Evolutionary conservation across 176 grass and related monocot species (phyloP), one percentile per base, ranked within the genome.

Genomic region (Eleusine coracana): DNA sequence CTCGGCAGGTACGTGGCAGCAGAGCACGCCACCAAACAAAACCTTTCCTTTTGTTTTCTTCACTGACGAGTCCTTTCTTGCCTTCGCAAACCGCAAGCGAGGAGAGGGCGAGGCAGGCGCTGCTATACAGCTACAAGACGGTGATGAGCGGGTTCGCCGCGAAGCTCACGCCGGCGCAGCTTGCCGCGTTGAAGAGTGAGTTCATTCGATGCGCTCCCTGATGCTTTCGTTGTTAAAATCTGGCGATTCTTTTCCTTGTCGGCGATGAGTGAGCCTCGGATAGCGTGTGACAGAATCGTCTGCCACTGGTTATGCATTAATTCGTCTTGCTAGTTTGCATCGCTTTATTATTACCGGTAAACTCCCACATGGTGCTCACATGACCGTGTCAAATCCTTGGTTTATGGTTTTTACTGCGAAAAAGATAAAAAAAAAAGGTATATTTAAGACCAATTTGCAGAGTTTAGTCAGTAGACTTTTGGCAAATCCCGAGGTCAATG

Each of bases 81-180:
- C 20, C 12, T 12, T 6, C 41, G 42, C 8, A 25, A 40, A 70
- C 37, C 55, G 63, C 1, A 82, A 97, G 94, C 71, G 74, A 90
- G 85, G 83, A 77, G 29, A 90, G 50, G 7, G 94, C 94, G 44
- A 87, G 81, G 76, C n/a, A 39, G 28, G 85, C 86, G 69, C 6
- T 94, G 46, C n/a, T 97, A 66, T 94, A 97, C 84, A 91, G 87
- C 65, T 97, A 92, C 82, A 80, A 7, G 39, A 62, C 70, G 11
- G 87, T 74, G 2, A 39, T 58, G 31, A 92, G 89, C 72, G 92
- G 94, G 54, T 97, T 97, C 86, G 74, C 94, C 0, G 92, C 92
- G 21, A 94, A 76, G 63, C 86, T 97, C 76, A 94, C 94, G 61
- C 85, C 45, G 20, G 14, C 74, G 71, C 89, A 97, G 89, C 45